These are phyloP conservation scores for Conticribra guillardii DNA, from an alignment of 108 stramenopile species.

Conservation along the genomic window DNA sequence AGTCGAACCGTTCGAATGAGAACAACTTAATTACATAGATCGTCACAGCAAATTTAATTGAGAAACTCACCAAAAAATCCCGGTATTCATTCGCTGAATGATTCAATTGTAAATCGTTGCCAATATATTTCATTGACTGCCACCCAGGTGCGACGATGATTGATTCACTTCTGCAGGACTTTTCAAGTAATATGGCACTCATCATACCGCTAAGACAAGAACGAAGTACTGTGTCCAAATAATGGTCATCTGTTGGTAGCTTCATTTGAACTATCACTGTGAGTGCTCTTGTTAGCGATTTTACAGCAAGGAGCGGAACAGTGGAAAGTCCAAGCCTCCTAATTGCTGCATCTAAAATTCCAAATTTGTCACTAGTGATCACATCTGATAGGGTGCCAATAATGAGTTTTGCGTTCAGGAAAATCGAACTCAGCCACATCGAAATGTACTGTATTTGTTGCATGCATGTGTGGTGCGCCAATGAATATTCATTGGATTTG, in stretches of 20 bases:
- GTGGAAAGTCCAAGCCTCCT: constrained; percentile 7
- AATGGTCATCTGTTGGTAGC: background rate
- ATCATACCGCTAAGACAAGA: constrained; percentile 33
- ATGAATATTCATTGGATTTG: too few relatives aligned
- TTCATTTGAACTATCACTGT: constrained; percentile 13
- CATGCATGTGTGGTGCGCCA: too few relatives aligned
- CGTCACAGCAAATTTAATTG: too few relatives aligned
- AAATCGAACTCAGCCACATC: constrained; percentile 27
- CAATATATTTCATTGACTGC: constrained; percentile 5
- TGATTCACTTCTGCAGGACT: constrained; percentile 5
- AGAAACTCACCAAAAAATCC: constrained; percentile 19
- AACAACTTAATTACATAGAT: too few relatives aligned
- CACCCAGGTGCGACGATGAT: too few relatives aligned
- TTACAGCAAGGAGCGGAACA: constrained; percentile 21
- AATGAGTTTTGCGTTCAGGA: constrained; percentile 22
- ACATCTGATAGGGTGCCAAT: background rate
- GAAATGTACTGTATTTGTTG: constrained; percentile 17
- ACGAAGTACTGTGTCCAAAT: constrained; percentile 24
- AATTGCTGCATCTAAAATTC: constrained; percentile 13
- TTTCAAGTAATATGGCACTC: constrained; percentile 9
- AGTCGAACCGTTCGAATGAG: too few relatives aligned
- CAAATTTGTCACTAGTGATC: background rate
- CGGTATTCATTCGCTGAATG: constrained; percentile 30
- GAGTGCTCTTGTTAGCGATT: constrained; percentile 33
- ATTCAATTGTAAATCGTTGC: too few relatives aligned